Evolutionary conservation across 495 filamentous ascomycete genomes (phyloP), one percentile per base, ranked within the genome.

Genomic region (Elasticomyces elasticus): DNA sequence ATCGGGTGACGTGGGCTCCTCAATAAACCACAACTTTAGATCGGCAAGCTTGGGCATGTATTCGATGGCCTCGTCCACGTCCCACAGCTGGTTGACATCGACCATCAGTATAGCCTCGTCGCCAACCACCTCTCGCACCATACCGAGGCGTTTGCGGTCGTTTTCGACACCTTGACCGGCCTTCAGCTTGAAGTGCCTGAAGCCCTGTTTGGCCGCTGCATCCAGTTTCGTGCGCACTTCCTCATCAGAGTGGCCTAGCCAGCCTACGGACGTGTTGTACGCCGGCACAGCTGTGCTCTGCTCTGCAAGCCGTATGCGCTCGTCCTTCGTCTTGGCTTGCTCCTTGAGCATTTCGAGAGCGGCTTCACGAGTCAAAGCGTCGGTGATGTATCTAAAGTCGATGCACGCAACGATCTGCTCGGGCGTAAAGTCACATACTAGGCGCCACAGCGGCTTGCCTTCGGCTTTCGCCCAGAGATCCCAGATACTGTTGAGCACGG

Each of bases 1-100:
- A 62, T 95, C 89, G n/a, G 89, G 89, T 43, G 82, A 86, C 42
- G 89, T 95, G n/a, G 89, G 89, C 75, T 95, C 89, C 71, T 95
- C 89, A 61, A 95, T 94, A 71, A 95, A 95, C 89, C 88, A 94
- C 38, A 88, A 88, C 72, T 83, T 82, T 75, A 86, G 94, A 57
- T 87, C 79, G 31, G 78, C 80, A 23, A 95, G 82, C 62, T 85
- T 65, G 48, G 80, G 71, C 87, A 94, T 94, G 74, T 88, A 86
- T 48, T 76, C 78, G 60, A 95, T 90, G 1, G 89, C 89, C 67
- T 94, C 86, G 11, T 86, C 86, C 26, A 94, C 88, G 33, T 81
- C 84, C 89, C 89, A 95, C 28, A 95, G 77, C 75, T 95, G 89
- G 73, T 95, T 95, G 11, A 88, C 89, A 73, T 95, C 89, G 17